Percentiles rank a stretch among this genome's conserved stretches.
These are phyloP conservation scores for Ophiostoma fasciatum DNA, from an alignment of 2,329 filamentous ascomycete species.

Conservation along the genomic window DNA sequence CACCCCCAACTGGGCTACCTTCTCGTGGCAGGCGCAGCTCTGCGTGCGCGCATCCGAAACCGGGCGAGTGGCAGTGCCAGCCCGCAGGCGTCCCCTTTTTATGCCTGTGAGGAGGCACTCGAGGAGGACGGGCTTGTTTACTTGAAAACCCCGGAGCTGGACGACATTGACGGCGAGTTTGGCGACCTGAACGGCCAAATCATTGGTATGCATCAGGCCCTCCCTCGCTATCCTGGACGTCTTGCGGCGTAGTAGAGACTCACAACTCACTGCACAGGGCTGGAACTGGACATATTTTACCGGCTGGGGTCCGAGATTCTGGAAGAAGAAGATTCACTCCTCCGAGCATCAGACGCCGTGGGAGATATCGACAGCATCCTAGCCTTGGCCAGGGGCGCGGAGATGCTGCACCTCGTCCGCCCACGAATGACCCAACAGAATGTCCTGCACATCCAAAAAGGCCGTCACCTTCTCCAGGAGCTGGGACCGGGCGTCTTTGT, in stretches of 20 bases:
- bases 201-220: too few relatives aligned
- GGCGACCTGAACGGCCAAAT: constrained; percentile 80
- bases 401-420: constrained; percentile 52
- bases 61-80: constrained; percentile 36
- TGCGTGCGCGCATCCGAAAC: constrained; percentile 11
- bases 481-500: constrained; percentile 68
- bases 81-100: constrained; percentile 39
- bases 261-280: constrained; percentile 20
- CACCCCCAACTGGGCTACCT: constrained; percentile 88
- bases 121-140: constrained; percentile 55
- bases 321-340: constrained; percentile 49
- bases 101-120: constrained; percentile 67
- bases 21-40: constrained; percentile 53
- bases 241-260: not conserved
- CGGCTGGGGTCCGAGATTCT: constrained; percentile 57
- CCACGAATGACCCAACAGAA: constrained; percentile 60
- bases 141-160: constrained; percentile 77
- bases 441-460: constrained; percentile 57
- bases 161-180: constrained; percentile 62
- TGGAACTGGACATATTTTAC: constrained; percentile 77
- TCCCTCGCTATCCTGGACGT: too few relatives aligned
- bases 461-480: constrained; percentile 79
- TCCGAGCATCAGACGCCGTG: constrained; percentile 59
- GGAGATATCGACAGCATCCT: constrained; percentile 79
- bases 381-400: constrained; percentile 64